These are phyloP conservation scores for Immersiella caudata DNA, from an alignment of 495 filamentous ascomycete genomes.

Conservation along the genomic window DNA sequence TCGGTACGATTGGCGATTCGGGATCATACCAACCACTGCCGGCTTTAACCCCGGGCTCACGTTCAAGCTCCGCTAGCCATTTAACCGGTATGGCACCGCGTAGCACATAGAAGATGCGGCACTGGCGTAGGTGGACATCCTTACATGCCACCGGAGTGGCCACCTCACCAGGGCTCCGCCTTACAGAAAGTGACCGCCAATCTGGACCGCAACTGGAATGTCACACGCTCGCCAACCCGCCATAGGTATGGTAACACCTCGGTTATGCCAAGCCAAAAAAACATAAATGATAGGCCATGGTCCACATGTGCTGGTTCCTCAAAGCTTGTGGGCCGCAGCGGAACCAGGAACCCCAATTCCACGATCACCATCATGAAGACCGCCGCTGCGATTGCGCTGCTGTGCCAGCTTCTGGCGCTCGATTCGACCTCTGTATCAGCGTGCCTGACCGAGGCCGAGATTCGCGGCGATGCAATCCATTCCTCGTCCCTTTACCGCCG, in stretches of 20 bases:
- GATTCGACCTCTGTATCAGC: background rate
- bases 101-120: too few species aligned
- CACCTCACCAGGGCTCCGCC: background rate
- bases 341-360: too few species aligned
- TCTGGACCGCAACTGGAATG: background rate
- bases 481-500: background rate
- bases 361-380: background rate
- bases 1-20: too few species aligned
- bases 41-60: too few species aligned
- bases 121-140: too few species aligned
- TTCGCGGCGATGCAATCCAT: background rate
- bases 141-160: too few species aligned
- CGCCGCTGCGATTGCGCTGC: background rate
- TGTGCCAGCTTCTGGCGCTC: background rate
- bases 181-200: background rate
- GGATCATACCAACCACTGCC: too few species aligned
- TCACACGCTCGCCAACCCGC: background rate
- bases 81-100: too few species aligned
- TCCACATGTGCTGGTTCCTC: background rate
- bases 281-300: background rate
- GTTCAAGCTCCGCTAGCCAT: too few species aligned
- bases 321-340: too few species aligned
- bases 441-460: background rate
- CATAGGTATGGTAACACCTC: background rate
- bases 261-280: background rate